These are phyloP conservation scores for Pyricularia sp. DNA, from an alignment of 2,329 filamentous ascomycete genomes.

Conservation along the genomic window DNA sequence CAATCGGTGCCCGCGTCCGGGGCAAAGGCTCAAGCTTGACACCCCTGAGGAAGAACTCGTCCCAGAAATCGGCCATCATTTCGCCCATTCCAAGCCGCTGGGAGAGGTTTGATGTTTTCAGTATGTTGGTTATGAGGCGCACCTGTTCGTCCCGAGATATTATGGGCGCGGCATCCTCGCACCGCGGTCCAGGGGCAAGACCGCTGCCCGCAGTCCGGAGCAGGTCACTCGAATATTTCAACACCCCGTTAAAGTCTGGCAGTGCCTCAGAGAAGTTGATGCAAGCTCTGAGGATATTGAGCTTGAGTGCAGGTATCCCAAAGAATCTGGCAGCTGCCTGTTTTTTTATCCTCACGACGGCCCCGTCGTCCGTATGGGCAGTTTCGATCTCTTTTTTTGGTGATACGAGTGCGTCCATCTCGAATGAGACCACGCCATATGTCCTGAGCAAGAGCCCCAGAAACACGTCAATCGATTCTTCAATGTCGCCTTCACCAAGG, in stretches of 20 bases:
- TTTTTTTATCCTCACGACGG: slow-evolving; percentile 43
- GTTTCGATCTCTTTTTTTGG: slow-evolving; percentile 10
- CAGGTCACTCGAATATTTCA: slow-evolving; percentile 74
- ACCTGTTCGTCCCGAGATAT: slow-evolving; percentile 74
- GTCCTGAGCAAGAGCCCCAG: slow-evolving; percentile 47
- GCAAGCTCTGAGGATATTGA: slow-evolving; percentile 78
- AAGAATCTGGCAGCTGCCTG: slow-evolving; percentile 51
- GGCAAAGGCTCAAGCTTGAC: slow-evolving; percentile 55
- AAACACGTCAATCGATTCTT: slow-evolving; percentile 51
- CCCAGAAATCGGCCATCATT: slow-evolving; percentile 82
- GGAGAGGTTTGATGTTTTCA: slow-evolving; percentile 68
- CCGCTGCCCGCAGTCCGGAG: slow-evolving; percentile 72
- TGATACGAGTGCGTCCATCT: slow-evolving; percentile 18
- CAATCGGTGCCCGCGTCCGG: slow-evolving; percentile 46
- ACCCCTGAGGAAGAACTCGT: slow-evolving; percentile 79
- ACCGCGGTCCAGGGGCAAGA: slow-evolving; percentile 57
- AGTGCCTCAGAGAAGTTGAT: slow-evolving; percentile 89
- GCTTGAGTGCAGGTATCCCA: slow-evolving; percentile 67
- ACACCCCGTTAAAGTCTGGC: slow-evolving; percentile 81
- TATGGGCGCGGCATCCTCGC: slow-evolving; percentile 55
- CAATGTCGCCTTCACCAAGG: slow-evolving; percentile 50
- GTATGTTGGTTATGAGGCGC: slow-evolving; percentile 71
- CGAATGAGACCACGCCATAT: slow-evolving; percentile 48
- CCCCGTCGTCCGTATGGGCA: slow-evolving; percentile 37
- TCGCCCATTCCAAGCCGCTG: slow-evolving; percentile 54